These are phyloP conservation scores for Triticum urartu DNA, from an alignment of 176 grass and related monocot genomes.

Conservation along the genomic window DNA sequence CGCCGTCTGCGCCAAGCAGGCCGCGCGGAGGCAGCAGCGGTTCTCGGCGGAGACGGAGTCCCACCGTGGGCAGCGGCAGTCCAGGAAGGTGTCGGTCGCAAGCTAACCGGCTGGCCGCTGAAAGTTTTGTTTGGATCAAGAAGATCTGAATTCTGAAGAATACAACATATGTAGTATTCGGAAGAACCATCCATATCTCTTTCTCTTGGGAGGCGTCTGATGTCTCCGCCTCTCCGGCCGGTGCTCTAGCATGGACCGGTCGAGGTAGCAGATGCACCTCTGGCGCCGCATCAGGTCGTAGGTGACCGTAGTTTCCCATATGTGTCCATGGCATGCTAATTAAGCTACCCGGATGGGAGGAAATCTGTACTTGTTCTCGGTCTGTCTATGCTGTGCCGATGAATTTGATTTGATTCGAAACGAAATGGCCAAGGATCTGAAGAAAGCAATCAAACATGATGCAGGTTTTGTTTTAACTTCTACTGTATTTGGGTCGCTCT, in stretches of 20 bases:
- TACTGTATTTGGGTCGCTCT: neutral
- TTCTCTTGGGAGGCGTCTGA: neutral
- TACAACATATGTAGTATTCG: neutral
- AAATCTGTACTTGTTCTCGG: neutral
- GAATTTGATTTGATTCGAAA: neutral
- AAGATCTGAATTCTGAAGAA: neutral
- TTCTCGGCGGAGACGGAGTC: neutral
- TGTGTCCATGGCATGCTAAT: neutral
- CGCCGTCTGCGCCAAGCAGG: constrained; percentile 1
- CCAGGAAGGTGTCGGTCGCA: constrained; percentile 24
- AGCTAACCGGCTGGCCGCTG: neutral
- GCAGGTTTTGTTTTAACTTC: neutral
- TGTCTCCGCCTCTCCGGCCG: neutral
- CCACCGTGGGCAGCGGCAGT: neutral
- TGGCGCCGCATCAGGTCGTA: neutral
- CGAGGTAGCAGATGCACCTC: no score
- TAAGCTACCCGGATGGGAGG: no score
- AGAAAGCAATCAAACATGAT: neutral
- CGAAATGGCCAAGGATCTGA: neutral
- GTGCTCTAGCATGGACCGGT: neutral
- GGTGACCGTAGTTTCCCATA: neutral
- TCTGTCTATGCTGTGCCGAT: neutral
- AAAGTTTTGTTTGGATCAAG: no score
- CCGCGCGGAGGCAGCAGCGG: neutral
- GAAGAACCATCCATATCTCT: neutral